Base-by-base conservation (phyloP, 805 yeast species). In the Saturnispora dispora region DNA sequence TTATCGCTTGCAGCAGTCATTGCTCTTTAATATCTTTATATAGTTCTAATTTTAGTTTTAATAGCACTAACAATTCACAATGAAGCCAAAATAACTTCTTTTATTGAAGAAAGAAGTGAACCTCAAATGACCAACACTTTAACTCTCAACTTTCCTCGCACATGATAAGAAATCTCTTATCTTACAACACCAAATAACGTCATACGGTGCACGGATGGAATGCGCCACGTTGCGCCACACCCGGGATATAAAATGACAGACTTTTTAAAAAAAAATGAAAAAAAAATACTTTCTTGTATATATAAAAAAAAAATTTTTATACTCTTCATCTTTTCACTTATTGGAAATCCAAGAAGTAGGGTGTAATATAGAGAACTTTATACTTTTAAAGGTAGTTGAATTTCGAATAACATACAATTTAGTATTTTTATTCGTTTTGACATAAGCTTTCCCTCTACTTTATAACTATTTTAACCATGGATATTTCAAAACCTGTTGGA, bases 401-500 rank as follows among this genome's bases (percentile, higher is more conserved):
- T 8, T 20, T 37, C 5, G 9, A 37, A 18, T 18, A 17, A 37
- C 8, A n/a, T 37, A 18, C 17, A 18, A 37, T 40, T 40, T 40
- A 40, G 25, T 22, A 22, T 40, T 23, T 23, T 28, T 15, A 27
- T 27, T 28, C 7, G n/a, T 27, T 17, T 8, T 7, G 32, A 25
- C 11, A 13, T 23, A 33, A 32, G 9, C 9, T 13, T 23, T 42
- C 32, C 25, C 23, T 33, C 27, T 42, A 20, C 18, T 32, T 20
- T 10, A n/a, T 42, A 40, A 13, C 37, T 32, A 18, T 17, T 42
- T 30, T 42, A 11, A 57, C 35, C 41, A 93, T 93, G 99, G 97
- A 93, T 77, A 88, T 95, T 68, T 82, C 97, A 41, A 86, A 85
- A 65, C 98, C 99, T 47, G 91, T 89, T 48, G 99, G 99, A 55